Percentiles rank a stretch among this genome's conserved stretches.
phyloP scores from a whole-genome alignment of 192 early-diverging fungal species.

The Pilaira anomala region DNA sequence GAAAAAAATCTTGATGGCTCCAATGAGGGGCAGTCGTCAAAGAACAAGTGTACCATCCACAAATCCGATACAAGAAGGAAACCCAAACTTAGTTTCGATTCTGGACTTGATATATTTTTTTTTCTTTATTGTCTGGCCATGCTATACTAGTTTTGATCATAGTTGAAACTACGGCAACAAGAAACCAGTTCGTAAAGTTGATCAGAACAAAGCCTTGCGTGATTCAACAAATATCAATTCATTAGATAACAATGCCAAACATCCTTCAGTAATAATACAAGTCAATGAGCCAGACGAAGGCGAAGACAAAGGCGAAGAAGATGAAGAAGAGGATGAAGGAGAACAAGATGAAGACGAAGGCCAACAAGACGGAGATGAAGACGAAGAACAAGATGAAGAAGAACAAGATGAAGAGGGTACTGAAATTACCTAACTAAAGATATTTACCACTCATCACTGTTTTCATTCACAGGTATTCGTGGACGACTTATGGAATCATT shows the following conservation, averaged over 20 bases:
- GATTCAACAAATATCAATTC: conserved; percentile 4
- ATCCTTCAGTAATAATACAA: not conserved
- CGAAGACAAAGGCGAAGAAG: not conserved
- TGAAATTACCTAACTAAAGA: not conserved
- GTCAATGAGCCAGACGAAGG: not conserved
- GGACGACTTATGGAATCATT: conserved; percentile 1
- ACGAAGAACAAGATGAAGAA: not conserved
- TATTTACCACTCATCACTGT: not conserved
- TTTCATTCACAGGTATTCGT: conserved; percentile 2
- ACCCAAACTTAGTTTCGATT: no score
- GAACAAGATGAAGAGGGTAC: not conserved
- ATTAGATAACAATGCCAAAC: conserved; percentile 7
- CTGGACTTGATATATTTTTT: no score
- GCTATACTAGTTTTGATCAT: no score
- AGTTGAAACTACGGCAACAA: no score
- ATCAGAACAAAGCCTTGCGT: conserved; percentile 9
- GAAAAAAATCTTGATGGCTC: no score
- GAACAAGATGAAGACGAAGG: not conserved
- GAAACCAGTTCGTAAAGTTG: no score
- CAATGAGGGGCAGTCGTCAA: no score
- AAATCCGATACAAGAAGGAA: no score
- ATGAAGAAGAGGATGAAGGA: not conserved
- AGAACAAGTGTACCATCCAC: no score
- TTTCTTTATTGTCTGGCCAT: no score
- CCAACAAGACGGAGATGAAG: not conserved